Conservation (phyloP, 192 early-diverging fungal genomes). For the Glomus cerebriforme region DNA sequence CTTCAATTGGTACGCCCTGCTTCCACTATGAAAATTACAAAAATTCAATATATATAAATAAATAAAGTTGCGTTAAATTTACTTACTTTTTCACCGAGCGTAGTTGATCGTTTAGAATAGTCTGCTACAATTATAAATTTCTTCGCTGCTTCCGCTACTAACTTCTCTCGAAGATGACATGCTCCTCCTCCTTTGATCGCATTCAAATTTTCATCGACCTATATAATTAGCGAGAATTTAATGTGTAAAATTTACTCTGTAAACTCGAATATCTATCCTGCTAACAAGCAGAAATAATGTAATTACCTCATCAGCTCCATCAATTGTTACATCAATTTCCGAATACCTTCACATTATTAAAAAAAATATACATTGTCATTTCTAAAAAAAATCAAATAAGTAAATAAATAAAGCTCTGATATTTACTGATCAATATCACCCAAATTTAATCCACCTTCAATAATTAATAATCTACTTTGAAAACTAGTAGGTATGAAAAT, state of each 20-base stretch:
- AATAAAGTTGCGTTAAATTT: neutral
- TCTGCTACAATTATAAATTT: conserved; percentile 91
- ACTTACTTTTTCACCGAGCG: conserved; percentile 69
- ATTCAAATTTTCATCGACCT: conserved; percentile 83
- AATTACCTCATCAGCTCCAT: conserved; percentile 82
- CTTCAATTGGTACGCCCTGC: conserved; percentile 89
- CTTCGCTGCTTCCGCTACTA: conserved; percentile 80
- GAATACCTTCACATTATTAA: conserved; percentile 53
- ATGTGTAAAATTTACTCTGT: neutral
- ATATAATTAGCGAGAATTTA: neutral
- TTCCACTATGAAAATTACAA: conserved; percentile 65
- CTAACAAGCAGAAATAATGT: neutral
- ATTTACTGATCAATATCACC: conserved; percentile 76
- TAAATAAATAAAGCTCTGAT: conserved; percentile 1
- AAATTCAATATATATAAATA: neutral
- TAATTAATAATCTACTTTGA: conserved; percentile 84
- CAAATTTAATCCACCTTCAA: conserved; percentile 79
- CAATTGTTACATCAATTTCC: conserved; percentile 85
- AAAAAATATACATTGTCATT: neutral
- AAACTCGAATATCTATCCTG: neutral
- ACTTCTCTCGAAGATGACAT: conserved; percentile 92
- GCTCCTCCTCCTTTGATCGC: conserved; percentile 96
- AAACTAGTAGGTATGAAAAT: conserved; percentile 92
- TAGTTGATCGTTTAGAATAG: conserved; percentile 78
- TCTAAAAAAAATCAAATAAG: conserved; percentile 29